Evolutionary conservation across 257 asterid species (phyloP).

Genomic region (Solanum gandarillasii): DNA sequence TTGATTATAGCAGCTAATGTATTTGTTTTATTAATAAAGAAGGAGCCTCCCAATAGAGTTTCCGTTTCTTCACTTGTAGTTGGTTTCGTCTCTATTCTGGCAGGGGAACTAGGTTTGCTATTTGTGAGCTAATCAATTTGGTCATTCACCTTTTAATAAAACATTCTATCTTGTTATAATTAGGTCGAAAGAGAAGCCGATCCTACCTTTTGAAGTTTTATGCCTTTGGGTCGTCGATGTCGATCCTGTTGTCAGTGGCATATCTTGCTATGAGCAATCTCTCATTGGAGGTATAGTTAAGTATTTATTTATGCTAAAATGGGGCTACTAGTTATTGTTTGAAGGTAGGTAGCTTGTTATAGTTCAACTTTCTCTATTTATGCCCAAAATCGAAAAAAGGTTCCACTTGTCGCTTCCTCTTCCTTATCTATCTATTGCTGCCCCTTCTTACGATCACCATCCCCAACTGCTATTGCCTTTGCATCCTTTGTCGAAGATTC

Average conservation of each 20-base stretch:
- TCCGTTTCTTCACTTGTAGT: constrained; percentile 23
- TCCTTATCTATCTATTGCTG: not conserved
- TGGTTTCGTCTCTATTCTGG: constrained; percentile 38
- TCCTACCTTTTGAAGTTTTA: constrained; percentile 47
- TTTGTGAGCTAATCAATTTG: not conserved
- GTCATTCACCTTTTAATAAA: not conserved
- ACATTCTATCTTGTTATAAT: not conserved
- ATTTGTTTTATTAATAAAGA: constrained; percentile 12
- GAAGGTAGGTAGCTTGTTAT: not conserved
- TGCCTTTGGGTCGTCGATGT: constrained; percentile 45
- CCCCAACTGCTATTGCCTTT: not conserved
- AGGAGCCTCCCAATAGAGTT: not conserved
- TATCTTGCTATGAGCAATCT: constrained; percentile 21
- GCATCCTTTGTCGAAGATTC: not conserved
- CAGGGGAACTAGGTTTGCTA: constrained; percentile 62
- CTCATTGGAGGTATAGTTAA: constrained; percentile 27
- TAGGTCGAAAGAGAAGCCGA: constrained; percentile 72
- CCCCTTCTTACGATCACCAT: too few species aligned
- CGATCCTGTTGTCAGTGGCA: constrained; percentile 26
- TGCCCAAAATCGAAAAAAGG: not conserved
- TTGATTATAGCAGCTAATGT: constrained; percentile 21
- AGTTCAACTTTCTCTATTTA: not conserved
- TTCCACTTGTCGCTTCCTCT: not conserved
- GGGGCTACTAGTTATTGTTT: not conserved
- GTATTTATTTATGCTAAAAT: not conserved